Evolutionary conservation across 345 rosid genomes (phyloP), one percentile per base, ranked within the genome.

Genomic region (Carallia brachiata): DNA sequence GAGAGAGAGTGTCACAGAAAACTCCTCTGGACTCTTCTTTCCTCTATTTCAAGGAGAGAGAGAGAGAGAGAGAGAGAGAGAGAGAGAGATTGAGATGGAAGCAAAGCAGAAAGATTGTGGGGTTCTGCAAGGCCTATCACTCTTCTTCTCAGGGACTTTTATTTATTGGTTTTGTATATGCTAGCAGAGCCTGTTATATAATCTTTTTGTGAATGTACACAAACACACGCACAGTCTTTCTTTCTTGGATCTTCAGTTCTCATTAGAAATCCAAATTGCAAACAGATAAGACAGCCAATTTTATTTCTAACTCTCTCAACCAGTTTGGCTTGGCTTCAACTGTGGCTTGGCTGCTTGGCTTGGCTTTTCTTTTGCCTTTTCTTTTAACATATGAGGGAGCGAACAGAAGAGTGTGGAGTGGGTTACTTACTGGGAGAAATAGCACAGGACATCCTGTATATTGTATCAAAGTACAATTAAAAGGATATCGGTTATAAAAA

Each of bases 31-130:
- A 34, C 47, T 31, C 69, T 70, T 78, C 64, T 82, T 86, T 5
- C 84, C 75, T 64, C 79, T 81, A 61, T 81, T 84, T 82, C 88
- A 80, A 84, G 84, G 80, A 37, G 57, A 64, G 50, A 56, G 70
- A 73, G 70, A 53, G 73, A 68, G 67, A 79, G 70, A 69, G 73
- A 69, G 73, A 61, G 75, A 77, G 68, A 52, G 64, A 62, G 63
- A 47, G 67, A 62, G 30, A 47, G 30, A 48, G n/a, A 60, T 39
- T 37, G 36, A 37, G 54, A 12, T 19, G 17, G 31, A 50, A 54
- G 10, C 31, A 23, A 23, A 59, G 52, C 52, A 63, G 76, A 70
- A 78, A 63, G 68, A 62, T 67, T 23, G 70, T 30, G 75, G 55
- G 52, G 62, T 66, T 66, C 27, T 7, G 76, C 73, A 76, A 72